Evolutionary conservation across 2,329 filamentous ascomycete genomes (phyloP).

Genomic region (Cladosporium colombiae): DNA sequence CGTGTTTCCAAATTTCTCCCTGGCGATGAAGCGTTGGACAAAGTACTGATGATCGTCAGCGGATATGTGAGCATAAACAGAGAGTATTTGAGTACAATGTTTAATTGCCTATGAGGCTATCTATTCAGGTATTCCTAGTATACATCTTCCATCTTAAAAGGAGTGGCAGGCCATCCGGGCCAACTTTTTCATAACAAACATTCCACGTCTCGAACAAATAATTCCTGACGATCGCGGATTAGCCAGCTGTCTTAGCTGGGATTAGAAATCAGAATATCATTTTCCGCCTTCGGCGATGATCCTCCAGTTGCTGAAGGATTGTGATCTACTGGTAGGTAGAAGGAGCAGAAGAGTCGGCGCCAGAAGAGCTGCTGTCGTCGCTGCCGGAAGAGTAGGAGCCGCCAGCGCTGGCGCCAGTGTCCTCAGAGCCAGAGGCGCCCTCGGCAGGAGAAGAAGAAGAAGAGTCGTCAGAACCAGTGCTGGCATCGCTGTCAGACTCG

Average conservation of each 20-base stretch:
- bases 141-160: slow-evolving; percentile 15
- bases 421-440: background rate
- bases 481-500: background rate
- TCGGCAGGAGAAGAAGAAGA: background rate
- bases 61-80: background rate
- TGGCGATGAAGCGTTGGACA: background rate
- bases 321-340: slow-evolving; percentile 4
- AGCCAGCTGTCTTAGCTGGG: background rate
- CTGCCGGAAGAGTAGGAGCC: background rate
- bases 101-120: background rate
- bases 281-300: background rate
- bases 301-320: background rate
- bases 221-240: background rate
- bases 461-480: background rate
- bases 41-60: background rate
- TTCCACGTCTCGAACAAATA: background rate
- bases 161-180: slow-evolving; percentile 14
- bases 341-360: background rate
- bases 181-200: slow-evolving; percentile 8
- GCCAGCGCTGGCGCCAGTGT: background rate
- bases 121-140: background rate
- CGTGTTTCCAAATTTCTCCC: background rate
- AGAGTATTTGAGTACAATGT: background rate
- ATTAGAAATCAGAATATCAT: background rate
- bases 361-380: background rate